phyloP scores from a whole-genome alignment of 164 flowering plant genomes.

The Taxillus chinensis region DNA sequence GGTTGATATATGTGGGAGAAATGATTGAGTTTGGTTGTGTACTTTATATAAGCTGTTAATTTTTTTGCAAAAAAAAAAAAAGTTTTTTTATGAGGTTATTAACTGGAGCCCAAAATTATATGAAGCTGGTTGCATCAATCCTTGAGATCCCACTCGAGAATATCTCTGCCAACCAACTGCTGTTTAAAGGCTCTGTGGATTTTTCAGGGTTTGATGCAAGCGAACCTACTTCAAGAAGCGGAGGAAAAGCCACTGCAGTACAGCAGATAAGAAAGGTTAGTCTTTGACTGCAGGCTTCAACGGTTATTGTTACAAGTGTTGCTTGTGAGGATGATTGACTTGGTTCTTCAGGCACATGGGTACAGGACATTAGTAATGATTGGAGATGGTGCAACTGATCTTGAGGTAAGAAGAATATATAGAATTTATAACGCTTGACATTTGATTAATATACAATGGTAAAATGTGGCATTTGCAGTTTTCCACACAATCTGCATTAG shows the following conservation, averaged over 20 bases:
- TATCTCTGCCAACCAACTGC: conserved; percentile 76
- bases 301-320: neutral
- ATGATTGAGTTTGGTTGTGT: no score
- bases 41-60: no score
- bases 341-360: conserved; percentile 45
- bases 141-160: conserved; percentile 79
- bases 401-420: conserved; percentile 50
- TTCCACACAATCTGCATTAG: no score
- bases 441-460: neutral
- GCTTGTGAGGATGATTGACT: conserved; percentile 7
- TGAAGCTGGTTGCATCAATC: conserved; percentile 82
- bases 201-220: conserved; percentile 70
- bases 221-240: conserved; percentile 96
- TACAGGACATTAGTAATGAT: conserved; percentile 81
- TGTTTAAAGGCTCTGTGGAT: conserved; percentile 72
- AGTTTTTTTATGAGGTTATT: conserved; percentile 7
- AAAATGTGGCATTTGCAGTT: neutral
- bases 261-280: conserved; percentile 65
- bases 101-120: conserved; percentile 7
- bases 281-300: conserved; percentile 5
- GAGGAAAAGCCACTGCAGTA: conserved; percentile 93
- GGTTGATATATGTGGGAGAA: no score
- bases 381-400: conserved; percentile 99
- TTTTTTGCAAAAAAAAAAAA: no score
- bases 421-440: neutral